Base-by-base conservation (phyloP, 2,329 filamentous ascomycete species). In the Aspergillus sp. region DNA sequence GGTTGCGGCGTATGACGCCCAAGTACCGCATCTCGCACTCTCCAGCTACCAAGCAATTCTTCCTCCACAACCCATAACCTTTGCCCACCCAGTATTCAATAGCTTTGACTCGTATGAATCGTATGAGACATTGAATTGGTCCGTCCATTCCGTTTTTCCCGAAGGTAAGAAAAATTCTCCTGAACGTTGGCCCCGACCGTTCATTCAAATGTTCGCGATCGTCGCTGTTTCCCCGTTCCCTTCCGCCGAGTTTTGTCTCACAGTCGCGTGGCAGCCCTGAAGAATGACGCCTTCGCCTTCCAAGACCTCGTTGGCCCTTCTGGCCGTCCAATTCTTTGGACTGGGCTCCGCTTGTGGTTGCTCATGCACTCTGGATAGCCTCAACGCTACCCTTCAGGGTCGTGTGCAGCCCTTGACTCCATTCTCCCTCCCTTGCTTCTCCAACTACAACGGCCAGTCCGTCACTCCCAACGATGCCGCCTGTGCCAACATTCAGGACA, bases 361-460 rank as follows among this genome's bases (percentile, higher is more conserved):
- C 53, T 38, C 50, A 5, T 55, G 53, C 41, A 36, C 32, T 23
- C 32, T 59, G 7, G 21, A 41, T 32, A 55, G 32, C 45, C 45
- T 63, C 56, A 63, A 63, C 41, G 23, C 57, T 41, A 59, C 62
- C 9, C 28, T 56, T 6, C 39, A 55, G 2, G 62, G 62, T 21
- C 62, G 60, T 28, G 59, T 63, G 2, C 59, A 62, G 38, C 56
- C 49, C 7, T 23, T 59, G 25, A 59, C 36, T 1, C 62, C 62
- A 4, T 63, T 63, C 48, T 59, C 62, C 7, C 38, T 62, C n/a
- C 59, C 59, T 19, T 63, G 62, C 28, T 63, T 63, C 47, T 62
- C 62, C 28, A 57, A 21, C 39, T 63, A 63, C 36, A 62, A 63
- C 55, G 62, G 59, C 23, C 50, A 50, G 15, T 19, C 36, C 2